phyloP scores from a whole-genome alignment of 352 stramenopile species.

The Phytopythium sindhum region DNA sequence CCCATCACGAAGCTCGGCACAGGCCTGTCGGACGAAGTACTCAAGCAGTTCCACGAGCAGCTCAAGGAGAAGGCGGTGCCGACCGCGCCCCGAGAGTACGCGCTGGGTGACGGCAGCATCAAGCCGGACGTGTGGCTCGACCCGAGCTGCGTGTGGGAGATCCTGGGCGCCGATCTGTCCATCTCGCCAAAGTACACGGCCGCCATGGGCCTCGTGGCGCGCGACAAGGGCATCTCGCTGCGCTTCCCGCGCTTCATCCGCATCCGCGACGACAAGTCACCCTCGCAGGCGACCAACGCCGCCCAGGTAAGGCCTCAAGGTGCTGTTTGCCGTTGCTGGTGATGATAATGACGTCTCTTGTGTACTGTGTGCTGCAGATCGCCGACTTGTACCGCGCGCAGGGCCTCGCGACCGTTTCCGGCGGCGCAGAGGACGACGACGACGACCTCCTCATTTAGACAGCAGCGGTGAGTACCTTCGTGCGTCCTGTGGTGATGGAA shows the following conservation, averaged over 20 bases:
- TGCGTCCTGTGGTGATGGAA: too few relatives aligned
- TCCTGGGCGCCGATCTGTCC: conserved; percentile 97
- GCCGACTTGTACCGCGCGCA: conserved; percentile 80
- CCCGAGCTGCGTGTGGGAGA: conserved; percentile 96
- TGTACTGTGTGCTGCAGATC: conserved; percentile 38
- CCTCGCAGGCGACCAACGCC: conserved; percentile 93
- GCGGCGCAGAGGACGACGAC: conserved; percentile 65
- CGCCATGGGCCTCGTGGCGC: conserved; percentile 88
- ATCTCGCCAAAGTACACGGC: conserved; percentile 98
- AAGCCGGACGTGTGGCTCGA: conserved; percentile 97
- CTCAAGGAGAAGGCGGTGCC: conserved; percentile 82
- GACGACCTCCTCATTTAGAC: conserved; percentile 80
- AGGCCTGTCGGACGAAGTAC: conserved; percentile 97
- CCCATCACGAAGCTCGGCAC: conserved; percentile 98
- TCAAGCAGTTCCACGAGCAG: conserved; percentile 90
- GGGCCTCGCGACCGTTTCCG: conserved; percentile 61
- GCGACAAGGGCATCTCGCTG: conserved; percentile 96
- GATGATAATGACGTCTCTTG: neutral
- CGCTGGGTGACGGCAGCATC: conserved; percentile 79
- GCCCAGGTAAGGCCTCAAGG: conserved; percentile 83
- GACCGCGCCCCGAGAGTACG: conserved; percentile 90
- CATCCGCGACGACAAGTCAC: conserved; percentile 97
- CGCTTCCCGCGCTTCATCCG: conserved; percentile 99
- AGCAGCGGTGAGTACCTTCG: neutral
- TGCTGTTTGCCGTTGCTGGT: neutral